phyloP scores from a whole-genome alignment of 257 asterid species.

The Paraleonurus japonicus region DNA sequence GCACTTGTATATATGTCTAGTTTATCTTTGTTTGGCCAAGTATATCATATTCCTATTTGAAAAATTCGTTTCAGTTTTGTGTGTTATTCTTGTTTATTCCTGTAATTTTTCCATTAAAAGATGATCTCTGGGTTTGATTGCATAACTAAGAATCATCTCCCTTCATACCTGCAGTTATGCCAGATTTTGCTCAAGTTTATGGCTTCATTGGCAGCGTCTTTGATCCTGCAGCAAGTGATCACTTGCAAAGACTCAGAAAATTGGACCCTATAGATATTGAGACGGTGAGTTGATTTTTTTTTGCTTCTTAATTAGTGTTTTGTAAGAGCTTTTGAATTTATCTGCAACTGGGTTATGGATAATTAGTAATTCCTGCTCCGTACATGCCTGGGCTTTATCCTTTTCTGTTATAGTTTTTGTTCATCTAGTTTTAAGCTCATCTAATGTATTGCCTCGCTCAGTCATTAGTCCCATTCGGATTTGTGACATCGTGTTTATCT shows the following conservation, averaged over 20 bases:
- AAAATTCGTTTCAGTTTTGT: neutral
- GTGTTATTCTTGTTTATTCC: neutral
- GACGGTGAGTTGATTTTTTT: conserved; percentile 60
- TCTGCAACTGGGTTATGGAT: neutral
- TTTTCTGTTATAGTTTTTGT: neutral
- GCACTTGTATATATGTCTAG: neutral
- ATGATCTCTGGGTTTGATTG: neutral
- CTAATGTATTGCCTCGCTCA: neutral
- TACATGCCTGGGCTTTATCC: neutral
- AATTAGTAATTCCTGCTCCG: neutral
- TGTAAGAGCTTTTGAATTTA: neutral
- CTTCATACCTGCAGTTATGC: conserved; percentile 49
- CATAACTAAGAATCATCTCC: neutral
- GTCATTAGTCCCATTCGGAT: neutral
- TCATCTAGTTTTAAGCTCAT: neutral
- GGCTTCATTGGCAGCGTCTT: conserved; percentile 77
- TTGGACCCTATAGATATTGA: conserved; percentile 76
- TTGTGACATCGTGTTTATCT: neutral
- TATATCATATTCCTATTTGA: neutral
- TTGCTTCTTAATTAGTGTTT: neutral
- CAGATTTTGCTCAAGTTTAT: conserved; percentile 85
- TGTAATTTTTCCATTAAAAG: neutral
- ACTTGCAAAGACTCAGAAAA: conserved; percentile 54
- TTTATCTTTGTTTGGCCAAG: neutral
- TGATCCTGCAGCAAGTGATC: conserved; percentile 46